These are phyloP conservation scores for Fusarium continuum DNA, from an alignment of 2,329 filamentous ascomycete genomes.

Conservation along the genomic window DNA sequence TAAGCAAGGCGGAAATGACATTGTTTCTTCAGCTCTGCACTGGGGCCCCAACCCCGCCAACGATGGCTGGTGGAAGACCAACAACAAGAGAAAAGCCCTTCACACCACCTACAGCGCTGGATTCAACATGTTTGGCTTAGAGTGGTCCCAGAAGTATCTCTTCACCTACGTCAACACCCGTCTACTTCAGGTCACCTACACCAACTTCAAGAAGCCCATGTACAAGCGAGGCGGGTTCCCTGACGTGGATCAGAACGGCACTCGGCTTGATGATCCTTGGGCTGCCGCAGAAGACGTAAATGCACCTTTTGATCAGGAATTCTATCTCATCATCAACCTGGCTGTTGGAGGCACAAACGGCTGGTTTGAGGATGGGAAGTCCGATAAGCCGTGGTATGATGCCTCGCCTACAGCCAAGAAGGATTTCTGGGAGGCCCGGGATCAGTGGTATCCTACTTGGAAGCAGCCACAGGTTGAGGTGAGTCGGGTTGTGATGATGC, in stretches of 20 bases:
- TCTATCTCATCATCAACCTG: conserved; percentile 80
- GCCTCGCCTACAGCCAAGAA: conserved; percentile 69
- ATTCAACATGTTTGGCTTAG: conserved; percentile 82
- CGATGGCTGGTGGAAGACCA: conserved; percentile 86
- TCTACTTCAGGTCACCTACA: conserved; percentile 82
- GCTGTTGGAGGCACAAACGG: conserved; percentile 82
- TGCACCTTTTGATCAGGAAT: conserved; percentile 78
- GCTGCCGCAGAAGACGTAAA: conserved; percentile 65
- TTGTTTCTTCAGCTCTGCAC: conserved; percentile 80
- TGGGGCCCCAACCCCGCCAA: conserved; percentile 79
- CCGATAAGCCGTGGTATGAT: conserved; percentile 83
- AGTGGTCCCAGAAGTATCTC: conserved; percentile 89
- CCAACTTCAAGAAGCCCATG: conserved; percentile 74
- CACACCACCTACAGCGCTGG: conserved; percentile 76
- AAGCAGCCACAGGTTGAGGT: conserved; percentile 73
- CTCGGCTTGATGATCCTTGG: conserved; percentile 72
- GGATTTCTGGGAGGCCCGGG: conserved; percentile 78
- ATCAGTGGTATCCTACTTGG: conserved; percentile 77
- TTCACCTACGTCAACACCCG: conserved; percentile 87
- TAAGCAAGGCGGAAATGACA: conserved; percentile 80
- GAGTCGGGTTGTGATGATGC: conserved; percentile 75
- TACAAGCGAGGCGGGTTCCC: conserved; percentile 77
- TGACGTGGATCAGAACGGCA: conserved; percentile 70
- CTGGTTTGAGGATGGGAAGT: conserved; percentile 80
- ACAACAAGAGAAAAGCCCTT: conserved; percentile 77